phyloP scores from a whole-genome alignment of 257 asterid species.

The Cinchona pubescens region DNA sequence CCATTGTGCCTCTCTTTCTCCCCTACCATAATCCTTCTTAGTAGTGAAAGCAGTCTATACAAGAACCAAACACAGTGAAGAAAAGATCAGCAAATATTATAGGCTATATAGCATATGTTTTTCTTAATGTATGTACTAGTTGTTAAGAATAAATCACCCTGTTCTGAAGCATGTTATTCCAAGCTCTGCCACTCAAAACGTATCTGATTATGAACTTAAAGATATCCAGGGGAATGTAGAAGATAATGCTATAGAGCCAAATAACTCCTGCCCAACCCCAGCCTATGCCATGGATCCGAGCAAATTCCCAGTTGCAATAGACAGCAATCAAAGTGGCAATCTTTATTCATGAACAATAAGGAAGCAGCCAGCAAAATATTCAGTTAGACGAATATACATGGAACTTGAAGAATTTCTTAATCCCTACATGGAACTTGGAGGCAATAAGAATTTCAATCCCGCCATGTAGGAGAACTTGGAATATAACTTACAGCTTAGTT shows the following conservation, averaged over 20 bases:
- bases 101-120: background rate
- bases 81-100: background rate
- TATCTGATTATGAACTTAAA: conserved; percentile 44
- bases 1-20: conserved; percentile 63
- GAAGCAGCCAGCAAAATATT: background rate
- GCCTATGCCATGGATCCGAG: conserved; percentile 46
- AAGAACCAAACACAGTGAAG: background rate
- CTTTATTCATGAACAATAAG: conserved; percentile 20
- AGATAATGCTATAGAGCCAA: conserved; percentile 50
- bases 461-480: background rate
- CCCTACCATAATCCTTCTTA: conserved; percentile 55
- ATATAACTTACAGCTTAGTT: conserved; percentile 39
- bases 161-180: conserved; percentile 42
- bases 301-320: conserved; percentile 50
- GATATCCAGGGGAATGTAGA: conserved; percentile 48
- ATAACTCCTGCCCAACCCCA: conserved; percentile 70
- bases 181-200: conserved; percentile 42
- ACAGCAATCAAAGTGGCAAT: conserved; percentile 44
- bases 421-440: too few relatives aligned
- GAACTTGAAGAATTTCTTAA: too few relatives aligned
- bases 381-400: background rate
- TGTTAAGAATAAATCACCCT: conserved; percentile 25
- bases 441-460: background rate
- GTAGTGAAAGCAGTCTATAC: conserved; percentile 55
- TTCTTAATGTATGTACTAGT: background rate